These are phyloP conservation scores for Globisporangium parvum DNA, from an alignment of 352 stramenopile genomes.

Conservation along the genomic window DNA sequence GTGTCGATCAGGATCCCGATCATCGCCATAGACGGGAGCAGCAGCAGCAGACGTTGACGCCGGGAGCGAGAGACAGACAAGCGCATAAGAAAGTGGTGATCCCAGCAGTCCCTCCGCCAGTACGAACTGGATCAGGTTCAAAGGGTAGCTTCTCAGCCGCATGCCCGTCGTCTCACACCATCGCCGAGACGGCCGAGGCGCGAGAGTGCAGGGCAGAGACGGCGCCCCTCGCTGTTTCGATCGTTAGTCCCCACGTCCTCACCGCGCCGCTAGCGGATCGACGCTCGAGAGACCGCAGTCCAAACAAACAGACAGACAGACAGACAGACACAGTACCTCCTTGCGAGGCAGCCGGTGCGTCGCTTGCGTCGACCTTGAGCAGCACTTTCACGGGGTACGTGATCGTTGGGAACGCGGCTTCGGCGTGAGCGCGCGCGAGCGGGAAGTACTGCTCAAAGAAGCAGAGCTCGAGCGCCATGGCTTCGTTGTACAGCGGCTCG, in stretches of 20 bases:
- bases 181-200: too few relatives aligned
- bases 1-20: too few relatives aligned
- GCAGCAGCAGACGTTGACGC: background rate
- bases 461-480: constrained; percentile 45
- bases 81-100: constrained; percentile 22
- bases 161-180: constrained; percentile 15
- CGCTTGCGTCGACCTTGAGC: constrained; percentile 7
- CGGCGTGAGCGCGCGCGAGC: constrained; percentile 13
- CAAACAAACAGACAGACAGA: constrained; percentile 2
- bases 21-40: background rate
- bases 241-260: constrained; percentile 14
- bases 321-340: constrained; percentile 15
- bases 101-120: constrained; percentile 55
- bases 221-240: constrained; percentile 48
- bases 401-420: background rate
- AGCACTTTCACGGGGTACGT: constrained; percentile 11
- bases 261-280: too few relatives aligned
- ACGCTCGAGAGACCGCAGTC: too few relatives aligned
- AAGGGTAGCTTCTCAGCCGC: constrained; percentile 55
- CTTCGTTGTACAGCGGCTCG: constrained; percentile 34
- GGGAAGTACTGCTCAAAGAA: constrained; percentile 55
- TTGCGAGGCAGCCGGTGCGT: background rate
- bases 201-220: constrained; percentile 17
- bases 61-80: constrained; percentile 10
- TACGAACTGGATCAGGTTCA: constrained; percentile 61